Base-by-base conservation (phyloP, 2,329 filamentous ascomycete genomes). In the Penicillium expansum region DNA sequence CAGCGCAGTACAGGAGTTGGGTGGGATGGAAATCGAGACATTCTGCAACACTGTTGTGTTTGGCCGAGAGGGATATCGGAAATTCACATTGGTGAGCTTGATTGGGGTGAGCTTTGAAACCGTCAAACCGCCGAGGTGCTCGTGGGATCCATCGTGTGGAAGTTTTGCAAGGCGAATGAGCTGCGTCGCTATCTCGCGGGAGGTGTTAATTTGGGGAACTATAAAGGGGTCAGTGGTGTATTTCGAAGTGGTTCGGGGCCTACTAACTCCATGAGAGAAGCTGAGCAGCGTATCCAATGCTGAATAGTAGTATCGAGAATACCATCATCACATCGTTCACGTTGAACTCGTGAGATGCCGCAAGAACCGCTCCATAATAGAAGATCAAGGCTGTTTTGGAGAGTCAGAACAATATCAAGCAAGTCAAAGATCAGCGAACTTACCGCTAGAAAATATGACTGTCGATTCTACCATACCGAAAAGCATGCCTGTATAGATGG, bases 261-360 rank as follows among this genome's bases (percentile, higher is more conserved):
- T 18, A 62, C 73, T 60, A 63, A 79, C 77, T 85, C 67, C 87
- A 87, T 47, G 83, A 82, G 18, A 95, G 76, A 53, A 94, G 62
- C 84, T 32, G 82, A 81, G 35, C 85, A 2, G 89, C 84, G 11
- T 88, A 90, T 11, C 87, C 86, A 55, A 96, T 84, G 59, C 89
- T 88, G 69, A 97, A 90, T n/a, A 96, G 82, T 1, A 97, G 81
- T 52, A 96, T 81, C 33, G 92, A 89, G 65, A 94, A 86, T 0
- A 94, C 89, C 58, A 88, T 84, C 29, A 96, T 76, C 18, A 94
- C 82, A 1, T 81, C 76, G 1, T 82, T 78, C 0, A 88, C 82
- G 0, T 77, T 79, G 62, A 77, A 74, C 38, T 82, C 74, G 7
- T 35, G 29, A 10, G 74, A 71, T 0, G 80, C 79, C 6, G 90